These are phyloP conservation scores for Kwoniella newhampshirensis DNA, from an alignment of 768 basidiomycete species.

Conservation along the genomic window DNA sequence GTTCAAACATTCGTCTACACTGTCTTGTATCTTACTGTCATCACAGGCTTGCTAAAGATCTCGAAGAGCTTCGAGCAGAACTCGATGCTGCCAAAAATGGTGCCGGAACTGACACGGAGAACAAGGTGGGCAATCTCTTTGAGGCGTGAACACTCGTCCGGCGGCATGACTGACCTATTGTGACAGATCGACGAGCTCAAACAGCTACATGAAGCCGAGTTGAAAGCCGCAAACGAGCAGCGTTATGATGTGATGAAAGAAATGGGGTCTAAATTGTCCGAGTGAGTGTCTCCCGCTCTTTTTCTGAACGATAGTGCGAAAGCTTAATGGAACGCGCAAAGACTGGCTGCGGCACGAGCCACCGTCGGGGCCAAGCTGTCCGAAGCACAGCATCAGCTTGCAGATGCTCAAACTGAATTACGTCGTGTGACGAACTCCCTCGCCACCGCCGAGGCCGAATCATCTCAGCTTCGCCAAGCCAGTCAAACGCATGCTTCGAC, in stretches of 20 bases:
- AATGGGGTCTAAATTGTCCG: conserved; percentile 12
- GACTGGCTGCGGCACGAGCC: conserved; percentile 11
- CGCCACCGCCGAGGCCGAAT: conserved; percentile 15
- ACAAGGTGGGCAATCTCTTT: too few species aligned
- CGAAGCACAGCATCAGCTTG: not conserved
- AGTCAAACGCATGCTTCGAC: conserved; percentile 3
- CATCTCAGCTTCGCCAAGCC: not conserved
- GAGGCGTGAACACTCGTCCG: too few species aligned
- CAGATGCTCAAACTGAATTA: conserved; percentile 12
- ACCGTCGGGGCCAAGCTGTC: conserved; percentile 2
- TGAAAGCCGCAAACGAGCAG: conserved; percentile 22
- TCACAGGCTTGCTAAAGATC: conserved; percentile 16
- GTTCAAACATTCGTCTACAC: not conserved
- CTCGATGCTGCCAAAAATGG: not conserved
- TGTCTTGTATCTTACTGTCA: not conserved
- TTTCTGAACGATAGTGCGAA: too few species aligned
- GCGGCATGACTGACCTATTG: not conserved
- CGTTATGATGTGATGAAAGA: conserved; percentile 9
- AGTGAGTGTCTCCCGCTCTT: too few species aligned
- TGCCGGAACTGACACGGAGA: not conserved
- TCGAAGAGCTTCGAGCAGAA: conserved; percentile 6
- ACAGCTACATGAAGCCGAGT: conserved; percentile 16
- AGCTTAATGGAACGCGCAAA: too few species aligned
- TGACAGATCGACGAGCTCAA: conserved; percentile 18
- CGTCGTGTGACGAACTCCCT: conserved; percentile 8